phyloP scores from a whole-genome alignment of 2,329 filamentous ascomycete species.

The Fusarium ramigenum region DNA sequence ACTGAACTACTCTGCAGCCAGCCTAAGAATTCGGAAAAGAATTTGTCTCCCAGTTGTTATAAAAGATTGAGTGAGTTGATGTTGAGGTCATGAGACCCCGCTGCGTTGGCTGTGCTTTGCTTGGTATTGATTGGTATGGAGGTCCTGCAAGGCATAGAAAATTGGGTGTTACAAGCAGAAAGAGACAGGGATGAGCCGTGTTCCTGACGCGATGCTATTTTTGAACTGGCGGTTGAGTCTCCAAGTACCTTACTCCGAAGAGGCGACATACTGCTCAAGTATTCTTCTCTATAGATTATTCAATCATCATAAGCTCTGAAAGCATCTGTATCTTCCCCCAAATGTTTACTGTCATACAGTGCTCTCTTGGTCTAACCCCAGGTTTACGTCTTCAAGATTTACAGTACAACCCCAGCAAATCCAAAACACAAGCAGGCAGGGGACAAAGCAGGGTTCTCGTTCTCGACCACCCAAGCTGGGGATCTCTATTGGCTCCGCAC shows the following conservation, averaged over 20 bases:
- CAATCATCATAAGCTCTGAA: too few relatives aligned
- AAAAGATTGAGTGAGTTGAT: background rate
- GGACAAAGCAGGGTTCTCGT: slow-evolving; percentile 13
- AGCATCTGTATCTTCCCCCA: background rate
- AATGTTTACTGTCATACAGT: background rate
- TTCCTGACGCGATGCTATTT: slow-evolving; percentile 28
- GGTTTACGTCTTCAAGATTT: background rate
- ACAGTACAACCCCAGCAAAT: background rate
- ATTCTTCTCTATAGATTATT: background rate
- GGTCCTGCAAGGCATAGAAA: slow-evolving; percentile 5
- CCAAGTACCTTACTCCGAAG: background rate
- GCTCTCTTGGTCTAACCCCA: background rate
- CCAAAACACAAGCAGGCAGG: slow-evolving; percentile 25
- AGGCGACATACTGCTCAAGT: background rate
- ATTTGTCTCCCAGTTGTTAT: background rate
- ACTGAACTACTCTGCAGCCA: background rate
- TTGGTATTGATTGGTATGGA: background rate
- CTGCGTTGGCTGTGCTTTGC: slow-evolving; percentile 14
- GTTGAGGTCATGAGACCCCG: slow-evolving; percentile 7
- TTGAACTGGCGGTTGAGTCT: slow-evolving; percentile 13
- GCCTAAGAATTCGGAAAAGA: background rate
- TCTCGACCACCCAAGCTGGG: background rate
- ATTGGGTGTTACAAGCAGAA: slow-evolving; percentile 10
- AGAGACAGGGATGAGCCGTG: slow-evolving; percentile 11
- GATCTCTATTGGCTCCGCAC: slow-evolving; percentile 25